Base-by-base conservation (phyloP, 768 basidiomycete genomes). In the Leccinum olivaceopallidum region DNA sequence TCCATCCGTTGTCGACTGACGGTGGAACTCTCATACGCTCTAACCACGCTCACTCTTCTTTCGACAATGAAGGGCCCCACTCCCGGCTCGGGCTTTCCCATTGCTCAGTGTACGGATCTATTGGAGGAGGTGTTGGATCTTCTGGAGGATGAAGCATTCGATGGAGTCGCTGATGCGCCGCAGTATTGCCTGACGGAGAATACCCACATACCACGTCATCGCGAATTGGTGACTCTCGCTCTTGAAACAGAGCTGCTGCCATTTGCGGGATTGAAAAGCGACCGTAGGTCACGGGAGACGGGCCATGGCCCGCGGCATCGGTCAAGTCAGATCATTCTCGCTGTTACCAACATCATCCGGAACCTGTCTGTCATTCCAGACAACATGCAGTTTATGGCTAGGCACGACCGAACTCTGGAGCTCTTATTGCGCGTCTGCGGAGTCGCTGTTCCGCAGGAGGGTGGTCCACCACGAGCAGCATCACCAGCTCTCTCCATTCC, bases 61-160 rank as follows among this genome's bases (percentile, higher is more conserved):
- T 89, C 90, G 13, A 86, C 88, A 2, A 87, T 92, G 85, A 84
- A 84, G 30, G 87, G 85, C 10, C 83, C 83, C 59, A 79, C 81
- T n/a, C 70, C 69, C 5, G 76, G 76, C 49, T 69, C 71, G 3
- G 92, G 89, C 12, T 93, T 95, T 71, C 88, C 89, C 2, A 84
- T 97, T 24, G 73, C 76, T 16, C 86, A 90, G 61, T 90, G 92
- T 64, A 78, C 79, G 5, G 95, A 96, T 62, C 80, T 98, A 39
- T 79, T 95, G 60, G 89, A 93, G 56, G 95, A 98, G 67, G 73
- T 93, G 28, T 76, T 98, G 53, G 95, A 97, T 64, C 79, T 99
- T 51, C 74, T 96, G 50, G 89, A 94, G 71, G 94, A 96, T 59
- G 75, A 83, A 52, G 90, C 90, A 5, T 94, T 95, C 67, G 83